Base-by-base conservation (phyloP, 2,329 filamentous ascomycete species). In the Acrocalymma vagum region DNA sequence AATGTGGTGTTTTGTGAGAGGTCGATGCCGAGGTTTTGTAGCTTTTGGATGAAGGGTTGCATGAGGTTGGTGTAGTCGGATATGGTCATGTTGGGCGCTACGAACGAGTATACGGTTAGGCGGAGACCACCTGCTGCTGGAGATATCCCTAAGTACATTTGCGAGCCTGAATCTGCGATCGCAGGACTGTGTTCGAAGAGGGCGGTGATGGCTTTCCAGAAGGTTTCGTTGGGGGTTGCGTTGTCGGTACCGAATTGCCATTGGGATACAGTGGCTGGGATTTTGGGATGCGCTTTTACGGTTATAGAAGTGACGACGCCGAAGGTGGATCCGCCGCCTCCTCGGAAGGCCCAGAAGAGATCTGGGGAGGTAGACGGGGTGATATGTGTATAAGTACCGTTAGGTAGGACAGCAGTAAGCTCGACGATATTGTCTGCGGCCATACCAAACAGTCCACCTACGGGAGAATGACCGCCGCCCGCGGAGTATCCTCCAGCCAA, bases 201-300 rank as follows among this genome's bases (percentile, higher is more conserved):
- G n/a, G 36, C 42, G 10, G 29, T 34, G 4, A 54, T 24, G 11
- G 46, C 43, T 16, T 53, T 40, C 27, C 48, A 60, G 49, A 63
- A 63, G 1, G 27, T 45, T 60, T 63, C 16, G 62, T 31, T 24
- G 9, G 45, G 33, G 13, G 23, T 43, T 3, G 36, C 45, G 10
- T 43, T 39, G 13, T 48, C 42, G 6, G 50, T 41, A 4, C 58
- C 48, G 4, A 43, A 42, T 28, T 50, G 47, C 10, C 58, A 51
- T 1, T 59, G 63, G 20, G 60, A 56, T 57, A 60, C 68, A 54
- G 60, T 6, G 33, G 44, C 55, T 2, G 52, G 47, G 9, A 48
- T 51, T 20, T 42, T 55, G 5, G 55, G 57, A 11, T 57, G 50
- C 6, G 53, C 55, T 17, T 43, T 39, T 5, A 53, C 45, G 11